phyloP scores from a whole-genome alignment of 2,329 filamentous ascomycete genomes.

The Coccinonectria pachysandricola region DNA sequence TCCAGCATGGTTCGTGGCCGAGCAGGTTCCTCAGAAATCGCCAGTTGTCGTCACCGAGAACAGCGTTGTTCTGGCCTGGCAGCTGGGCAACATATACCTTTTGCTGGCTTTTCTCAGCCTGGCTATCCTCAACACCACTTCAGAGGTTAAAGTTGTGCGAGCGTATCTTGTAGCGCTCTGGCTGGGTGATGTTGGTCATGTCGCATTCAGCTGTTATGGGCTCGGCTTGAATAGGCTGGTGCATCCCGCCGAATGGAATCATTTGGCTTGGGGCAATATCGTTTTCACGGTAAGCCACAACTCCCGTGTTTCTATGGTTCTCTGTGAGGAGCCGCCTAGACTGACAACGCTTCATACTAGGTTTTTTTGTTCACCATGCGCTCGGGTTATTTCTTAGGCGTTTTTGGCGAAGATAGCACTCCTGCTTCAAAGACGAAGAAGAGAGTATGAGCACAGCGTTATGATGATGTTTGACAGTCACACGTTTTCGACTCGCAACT shows the following conservation, averaged over 20 bases:
- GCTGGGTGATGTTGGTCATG: constrained; percentile 57
- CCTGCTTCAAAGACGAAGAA: constrained; percentile 15
- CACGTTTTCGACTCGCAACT: not conserved
- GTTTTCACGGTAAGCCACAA: constrained; percentile 45
- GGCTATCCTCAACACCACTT: constrained; percentile 52
- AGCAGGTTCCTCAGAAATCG: constrained; percentile 42
- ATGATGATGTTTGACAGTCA: too few species aligned
- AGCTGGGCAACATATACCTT: constrained; percentile 61
- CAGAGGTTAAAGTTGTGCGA: constrained; percentile 53
- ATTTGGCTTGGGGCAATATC: constrained; percentile 64
- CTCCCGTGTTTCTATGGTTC: not conserved
- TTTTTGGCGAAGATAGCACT: constrained; percentile 42
- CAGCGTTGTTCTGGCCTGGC: constrained; percentile 48
- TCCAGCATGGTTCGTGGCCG: constrained; percentile 51
- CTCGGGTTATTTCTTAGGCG: constrained; percentile 45
- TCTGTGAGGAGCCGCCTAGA: too few species aligned
- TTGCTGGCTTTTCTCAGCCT: constrained; percentile 55
- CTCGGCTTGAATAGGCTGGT: constrained; percentile 46
- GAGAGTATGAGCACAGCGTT: constrained; percentile 12
- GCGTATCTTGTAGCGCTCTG: constrained; percentile 58
- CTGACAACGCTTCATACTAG: too few species aligned
- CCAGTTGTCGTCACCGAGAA: constrained; percentile 30
- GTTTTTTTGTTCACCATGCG: constrained; percentile 46
- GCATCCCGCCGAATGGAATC: constrained; percentile 52
- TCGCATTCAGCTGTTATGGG: constrained; percentile 48